Base-by-base conservation (phyloP, 2,329 filamentous ascomycete genomes). In the Pestalotiopsis sp. region DNA sequence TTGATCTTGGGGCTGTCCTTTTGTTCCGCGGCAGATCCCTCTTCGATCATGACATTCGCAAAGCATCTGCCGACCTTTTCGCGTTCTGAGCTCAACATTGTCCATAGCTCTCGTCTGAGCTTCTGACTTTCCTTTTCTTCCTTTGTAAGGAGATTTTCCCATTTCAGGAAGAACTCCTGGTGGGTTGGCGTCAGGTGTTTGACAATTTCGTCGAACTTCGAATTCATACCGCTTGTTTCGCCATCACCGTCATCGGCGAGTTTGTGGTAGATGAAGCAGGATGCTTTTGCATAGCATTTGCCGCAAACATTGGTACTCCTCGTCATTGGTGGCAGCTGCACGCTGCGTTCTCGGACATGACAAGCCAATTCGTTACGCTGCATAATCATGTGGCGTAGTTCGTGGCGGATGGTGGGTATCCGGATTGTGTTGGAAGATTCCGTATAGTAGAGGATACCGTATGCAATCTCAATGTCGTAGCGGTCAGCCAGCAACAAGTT, bases 381-480 rank as follows among this genome's bases (percentile, higher is more conserved):
- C 84, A 98, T 95, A 69, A 99, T 92, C 94, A 99, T 97, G 74
- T 98, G 94, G 49, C 94, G 91, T 65, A 99, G 88, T 78, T 99
- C 96, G 73, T 94, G 91, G 49, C 93, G 89, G 68, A 98, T 88
- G 6, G 93, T 91, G 3, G 94, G 93, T 58, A 99, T 93, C 25
- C 94, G 91, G 73, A 93, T 90, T 13, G 92, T 97, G 72, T 93
- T 91, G 0, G 94, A 95, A 2, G 90, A 93, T 78, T 98, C 96
- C 83, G 97, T 92, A 77, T 99, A 99, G 79, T 98, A 99, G 12
- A 99, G 83, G 67, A 99, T 90, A 7, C 96, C 96, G 73, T 94
- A 97, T 57, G 90, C 90, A 70, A 98, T 92, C 66, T 97, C 91
- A 68, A 98, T 89, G 81, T 99, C 94, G 79, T 99, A 99, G 71